A percentile compares a stretch with the other conserved stretches of the same genome.
Conservation (phyloP, 73 alveolate genomes). For the Stentor coeruleus region DNA sequence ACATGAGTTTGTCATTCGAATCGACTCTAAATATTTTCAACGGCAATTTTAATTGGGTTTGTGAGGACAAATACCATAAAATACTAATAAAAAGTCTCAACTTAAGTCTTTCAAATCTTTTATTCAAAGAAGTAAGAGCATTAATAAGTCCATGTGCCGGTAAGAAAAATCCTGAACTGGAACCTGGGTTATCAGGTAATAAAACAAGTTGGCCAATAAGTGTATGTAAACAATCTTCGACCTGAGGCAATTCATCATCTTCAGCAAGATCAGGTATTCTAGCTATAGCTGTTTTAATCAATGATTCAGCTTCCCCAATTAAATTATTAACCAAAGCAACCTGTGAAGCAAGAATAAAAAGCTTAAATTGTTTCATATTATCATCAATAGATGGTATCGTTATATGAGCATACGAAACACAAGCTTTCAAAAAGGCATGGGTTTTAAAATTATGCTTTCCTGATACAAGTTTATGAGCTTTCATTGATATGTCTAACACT, state of each 20-base stretch:
- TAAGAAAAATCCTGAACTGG: conserved; percentile 58
- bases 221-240: conserved; percentile 44
- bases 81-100: conserved; percentile 48
- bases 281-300: conserved; percentile 47
- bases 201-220: conserved; percentile 72
- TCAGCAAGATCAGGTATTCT: conserved; percentile 36
- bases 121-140: conserved; percentile 50
- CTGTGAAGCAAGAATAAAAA: conserved; percentile 69
- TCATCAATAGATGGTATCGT: conserved; percentile 78
- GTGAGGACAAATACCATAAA: conserved; percentile 61
- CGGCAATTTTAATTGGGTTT: conserved; percentile 71
- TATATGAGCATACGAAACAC: conserved; percentile 84
- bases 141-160: conserved; percentile 67
- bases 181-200: conserved; percentile 82
- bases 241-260: conserved; percentile 46
- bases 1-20: conserved; percentile 79
- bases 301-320: conserved; percentile 82
- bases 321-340: conserved; percentile 78
- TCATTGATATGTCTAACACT: conserved; percentile 65
- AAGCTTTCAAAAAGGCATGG: conserved; percentile 79
- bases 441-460: conserved; percentile 84
- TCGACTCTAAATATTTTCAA: conserved; percentile 70
- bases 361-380: conserved; percentile 63
- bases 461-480: conserved; percentile 66
- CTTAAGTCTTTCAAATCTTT: conserved; percentile 48